Base-by-base conservation (phyloP, 108 stramenopile genomes). In the Cyclotella baltica region DNA sequence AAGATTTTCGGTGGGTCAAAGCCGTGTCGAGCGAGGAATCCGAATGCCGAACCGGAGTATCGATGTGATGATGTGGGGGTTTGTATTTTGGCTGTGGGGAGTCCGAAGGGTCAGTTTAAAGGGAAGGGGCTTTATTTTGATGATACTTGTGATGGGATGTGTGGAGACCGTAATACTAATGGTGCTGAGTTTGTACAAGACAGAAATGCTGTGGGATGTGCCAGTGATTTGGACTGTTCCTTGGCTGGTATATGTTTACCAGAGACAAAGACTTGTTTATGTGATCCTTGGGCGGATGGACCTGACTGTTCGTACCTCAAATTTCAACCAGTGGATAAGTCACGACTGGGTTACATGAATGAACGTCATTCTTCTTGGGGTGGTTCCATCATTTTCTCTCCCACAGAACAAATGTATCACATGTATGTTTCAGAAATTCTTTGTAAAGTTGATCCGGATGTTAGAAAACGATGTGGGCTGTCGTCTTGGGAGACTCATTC, bases 271-370 rank as follows among this genome's bases (percentile, higher is more conserved):
- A 61, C 36, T 13, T 78, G 70, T 53, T 35, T 65, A 33, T 78
- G 77, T n/a, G 77, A 78, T 55, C 38, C 77, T 22, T 78, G 77
- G 77, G 77, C 77, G 9, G 70, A 72, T 34, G 77, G 77, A 29
- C 28, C 51, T 15, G 77, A 78, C 38, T 78, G 70, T 43, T 78
- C 77, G 4, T 78, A 78, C 38, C 56, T 78, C 28, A 78, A 78
- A 40, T 78, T 78, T 23, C 71, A 73, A n/a, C 77, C 70, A 13
- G 70, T 78, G 25, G 34, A 72, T 37, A 50, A 62, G 43, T 28
- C 16, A 23, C 61, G 63, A 22, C 30, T 78, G 18, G 77, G 77
- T 9, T 78, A 78, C 29, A 55, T 78, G 19, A 25, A 73, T 27
- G 77, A 78, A n/a, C 61, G 31, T 30, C 37, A 78, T 38, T 65